Evolutionary conservation across 257 asterid species (phyloP).

Genomic region (Marsdenia floribunda): DNA sequence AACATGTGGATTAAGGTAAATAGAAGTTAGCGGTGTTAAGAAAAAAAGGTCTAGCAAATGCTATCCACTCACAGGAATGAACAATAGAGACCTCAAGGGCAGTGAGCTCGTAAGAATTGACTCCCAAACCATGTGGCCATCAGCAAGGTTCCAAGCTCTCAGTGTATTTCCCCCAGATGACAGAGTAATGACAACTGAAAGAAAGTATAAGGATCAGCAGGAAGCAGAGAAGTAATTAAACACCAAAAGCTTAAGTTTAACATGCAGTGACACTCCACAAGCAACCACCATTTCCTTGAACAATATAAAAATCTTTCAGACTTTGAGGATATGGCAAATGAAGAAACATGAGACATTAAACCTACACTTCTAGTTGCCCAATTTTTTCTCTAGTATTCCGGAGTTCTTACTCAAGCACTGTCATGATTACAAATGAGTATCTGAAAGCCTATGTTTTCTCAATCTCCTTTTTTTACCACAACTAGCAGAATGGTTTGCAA

Average conservation of each 20-base stretch:
- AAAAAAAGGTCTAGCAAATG: background rate
- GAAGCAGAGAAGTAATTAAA: background rate
- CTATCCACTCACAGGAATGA: constrained; percentile 64
- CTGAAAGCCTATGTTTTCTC: background rate
- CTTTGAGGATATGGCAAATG: background rate
- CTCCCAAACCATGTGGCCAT: constrained; percentile 99
- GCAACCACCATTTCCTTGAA: too few species aligned
- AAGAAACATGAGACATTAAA: background rate
- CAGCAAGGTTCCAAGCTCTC: constrained; percentile 99
- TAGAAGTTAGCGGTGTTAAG: background rate
- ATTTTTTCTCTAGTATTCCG: background rate
- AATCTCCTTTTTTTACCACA: background rate
- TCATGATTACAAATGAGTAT: background rate
- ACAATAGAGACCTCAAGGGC: constrained; percentile 54
- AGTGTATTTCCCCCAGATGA: constrained; percentile 78
- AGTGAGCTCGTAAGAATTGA: constrained; percentile 55
- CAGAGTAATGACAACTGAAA: constrained; percentile 78
- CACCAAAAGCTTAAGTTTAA: background rate
- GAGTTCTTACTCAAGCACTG: background rate
- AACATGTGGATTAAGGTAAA: background rate
- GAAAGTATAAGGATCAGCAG: background rate
- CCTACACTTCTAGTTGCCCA: background rate
- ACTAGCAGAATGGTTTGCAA: background rate
- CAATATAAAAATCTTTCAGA: background rate
- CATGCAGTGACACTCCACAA: background rate